Evolutionary conservation across 2,329 filamentous ascomycete species (phyloP), one percentile per base, ranked within the genome.

Genomic region (Aspergillus flavus): DNA sequence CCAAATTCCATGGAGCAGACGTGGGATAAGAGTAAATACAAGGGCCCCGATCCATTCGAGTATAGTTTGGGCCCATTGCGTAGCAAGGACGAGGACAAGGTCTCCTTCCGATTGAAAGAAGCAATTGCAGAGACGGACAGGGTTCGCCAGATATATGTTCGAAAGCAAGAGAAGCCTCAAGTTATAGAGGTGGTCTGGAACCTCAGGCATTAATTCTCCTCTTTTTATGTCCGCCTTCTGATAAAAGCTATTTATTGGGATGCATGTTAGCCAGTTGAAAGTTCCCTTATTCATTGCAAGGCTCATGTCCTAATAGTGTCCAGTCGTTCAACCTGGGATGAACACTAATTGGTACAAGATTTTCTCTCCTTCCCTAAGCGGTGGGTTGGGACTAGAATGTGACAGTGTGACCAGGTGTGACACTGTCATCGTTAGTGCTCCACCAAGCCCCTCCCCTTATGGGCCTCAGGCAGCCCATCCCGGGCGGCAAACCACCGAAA

Each of bases 131-230:
- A 78, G 36, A 70, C 69, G 4, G 78, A 77, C 7, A 76, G 75
- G 48, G 73, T 87, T 19, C 77, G 81, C 23, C 85, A 87, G 71
- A 70, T 84, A 3, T 87, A 86, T 60, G 75, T 86, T 6, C 78
- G 81, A 50, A 61, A 71, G 54, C 48, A 41, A 45, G 65, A 62
- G 6, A 57, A 58, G n/a, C 58, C 66, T 14, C 64, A 66, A 59
- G 58, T 72, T 43, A 34, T 71, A n/a, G 70, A 72, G 57, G 66
- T 72, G 43, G 65, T 70, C 11, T 72, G 70, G 70, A 67, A 46
- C 23, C 26, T 52, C 19, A 23, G 12, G 5, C 7, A 46, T 64
- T 34, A 36, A 43, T n/a, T 19, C 1, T 6, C 5, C 16, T 16
- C 21, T 2, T 36, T 36, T 6, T 36, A 16, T 34, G 11, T 28